Base-by-base conservation (phyloP, 805 yeast species). In the Wickerhamomyces silvicola region DNA sequence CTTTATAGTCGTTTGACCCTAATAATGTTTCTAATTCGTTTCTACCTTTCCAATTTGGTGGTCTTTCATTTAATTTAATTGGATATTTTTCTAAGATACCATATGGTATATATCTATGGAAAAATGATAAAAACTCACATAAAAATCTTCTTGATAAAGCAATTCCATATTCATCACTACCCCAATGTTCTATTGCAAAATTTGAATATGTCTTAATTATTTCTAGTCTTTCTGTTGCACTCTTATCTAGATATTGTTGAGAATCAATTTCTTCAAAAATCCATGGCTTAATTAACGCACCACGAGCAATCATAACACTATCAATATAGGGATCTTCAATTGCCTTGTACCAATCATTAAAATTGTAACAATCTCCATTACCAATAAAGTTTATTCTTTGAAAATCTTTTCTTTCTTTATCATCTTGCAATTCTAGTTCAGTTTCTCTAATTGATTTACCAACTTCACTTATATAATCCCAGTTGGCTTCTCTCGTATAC, bases 251-350 rank as follows among this genome's bases (percentile, higher is more conserved):
- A 56, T 86, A 78, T 58, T 92, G 97, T 48, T 78, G 76, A 6
- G 90, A 68, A 37, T 90, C 94, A 35, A 92, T 74, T 60, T 92
- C 99, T 62, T 92, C 97, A 47, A 90, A 92, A 31, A 92, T 84
- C 99, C 99, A 92, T 22, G 99, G 99, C 60, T 92, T 92, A 55
- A 92, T 88, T 43, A 92, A 70, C 2, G 97, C 97, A 35, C 97
- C 98, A 51, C 99, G 73, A 3, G 97, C 98, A 33, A 92, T 85
- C 97, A 94, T 92, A 12, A 87, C 94, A 19, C 92, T 77, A 60
- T 92, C 98, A 36, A 90, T 78, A 15, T 82, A 81, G 19, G 72
- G 72, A 29, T 76, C 71, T 18, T 62, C 58, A 25, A 78, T 66
- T 9, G 81, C 87, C 21, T 65, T 68, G 56, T 85, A 72, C 94